A percentile compares a stretch with the other conserved stretches of the same genome.
These are phyloP conservation scores for Glycine soja DNA, from an alignment of 306 rosid species.

Conservation along the genomic window DNA sequence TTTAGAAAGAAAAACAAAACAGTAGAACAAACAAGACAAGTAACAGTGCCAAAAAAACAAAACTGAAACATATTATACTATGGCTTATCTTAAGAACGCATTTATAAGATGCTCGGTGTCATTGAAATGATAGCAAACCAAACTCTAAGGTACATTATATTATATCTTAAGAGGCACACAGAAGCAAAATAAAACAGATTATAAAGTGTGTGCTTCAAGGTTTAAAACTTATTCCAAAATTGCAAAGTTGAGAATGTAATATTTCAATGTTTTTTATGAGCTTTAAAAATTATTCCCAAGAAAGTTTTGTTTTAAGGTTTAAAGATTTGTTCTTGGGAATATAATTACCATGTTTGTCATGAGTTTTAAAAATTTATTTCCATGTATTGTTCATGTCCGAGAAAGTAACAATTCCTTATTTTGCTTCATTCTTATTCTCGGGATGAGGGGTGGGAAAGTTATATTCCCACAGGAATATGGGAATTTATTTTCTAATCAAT, in stretches of 20 bases:
- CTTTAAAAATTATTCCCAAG: neutral
- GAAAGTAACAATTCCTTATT: neutral
- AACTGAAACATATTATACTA: neutral
- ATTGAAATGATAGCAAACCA: neutral
- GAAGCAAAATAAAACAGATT: neutral
- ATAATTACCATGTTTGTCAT: neutral
- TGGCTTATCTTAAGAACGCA: neutral
- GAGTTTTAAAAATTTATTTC: neutral
- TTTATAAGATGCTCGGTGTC: slow-evolving; percentile 3
- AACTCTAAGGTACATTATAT: neutral
- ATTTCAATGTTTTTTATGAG: neutral
- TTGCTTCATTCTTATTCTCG: neutral
- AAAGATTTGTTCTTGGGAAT: neutral
- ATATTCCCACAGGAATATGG: neutral
- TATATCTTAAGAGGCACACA: neutral
- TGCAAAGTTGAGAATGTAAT: neutral
- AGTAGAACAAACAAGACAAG: slow-evolving; percentile 4
- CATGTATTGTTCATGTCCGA: neutral
- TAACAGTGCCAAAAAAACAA: slow-evolving; percentile 3
- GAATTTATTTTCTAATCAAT: neutral
- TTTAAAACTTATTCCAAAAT: neutral
- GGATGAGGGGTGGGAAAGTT: neutral
- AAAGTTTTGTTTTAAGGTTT: neutral
- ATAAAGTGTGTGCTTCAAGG: neutral
- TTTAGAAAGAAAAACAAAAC: slow-evolving; percentile 14